phyloP scores from a whole-genome alignment of 257 asterid species.

The Nicotiana tomentosiformis region DNA sequence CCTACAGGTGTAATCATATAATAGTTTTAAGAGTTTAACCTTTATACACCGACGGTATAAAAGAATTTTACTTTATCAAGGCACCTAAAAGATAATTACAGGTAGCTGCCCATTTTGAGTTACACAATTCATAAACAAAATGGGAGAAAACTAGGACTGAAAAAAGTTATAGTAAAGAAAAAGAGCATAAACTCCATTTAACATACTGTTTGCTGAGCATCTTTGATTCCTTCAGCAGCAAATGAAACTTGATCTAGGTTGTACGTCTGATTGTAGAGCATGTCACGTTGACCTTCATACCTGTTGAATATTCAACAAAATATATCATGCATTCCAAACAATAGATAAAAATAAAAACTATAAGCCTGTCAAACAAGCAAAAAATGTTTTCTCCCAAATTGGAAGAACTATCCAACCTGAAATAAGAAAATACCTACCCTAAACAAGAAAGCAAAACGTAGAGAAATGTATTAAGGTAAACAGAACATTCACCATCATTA shows the following conservation, averaged over 20 bases:
- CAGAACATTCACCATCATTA: not conserved
- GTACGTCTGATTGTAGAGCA: slow-evolving; percentile 91
- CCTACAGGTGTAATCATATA: not conserved
- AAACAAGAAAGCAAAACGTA: not conserved
- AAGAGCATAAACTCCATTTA: slow-evolving; percentile 5
- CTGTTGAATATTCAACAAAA: slow-evolving; percentile 32
- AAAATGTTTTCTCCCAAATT: not conserved
- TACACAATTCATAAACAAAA: not conserved
- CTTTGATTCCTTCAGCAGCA: slow-evolving; percentile 97
- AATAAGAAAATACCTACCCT: not conserved
- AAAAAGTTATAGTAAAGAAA: not conserved
- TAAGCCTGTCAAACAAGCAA: not conserved
- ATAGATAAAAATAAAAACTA: not conserved
- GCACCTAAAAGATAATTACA: too few species aligned
- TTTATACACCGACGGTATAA: too few species aligned
- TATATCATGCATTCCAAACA: not conserved
- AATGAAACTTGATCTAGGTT: slow-evolving; percentile 94
- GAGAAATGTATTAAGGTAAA: not conserved
- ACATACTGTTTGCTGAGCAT: slow-evolving; percentile 98
- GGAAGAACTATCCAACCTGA: not conserved
- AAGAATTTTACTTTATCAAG: too few species aligned
- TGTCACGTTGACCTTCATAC: slow-evolving; percentile 98
- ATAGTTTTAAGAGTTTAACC: not conserved
- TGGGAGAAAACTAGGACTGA: not conserved
- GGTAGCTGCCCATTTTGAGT: not conserved